Base-by-base conservation (phyloP, 164 flowering plant genomes). In the Litsea cubeba region DNA sequence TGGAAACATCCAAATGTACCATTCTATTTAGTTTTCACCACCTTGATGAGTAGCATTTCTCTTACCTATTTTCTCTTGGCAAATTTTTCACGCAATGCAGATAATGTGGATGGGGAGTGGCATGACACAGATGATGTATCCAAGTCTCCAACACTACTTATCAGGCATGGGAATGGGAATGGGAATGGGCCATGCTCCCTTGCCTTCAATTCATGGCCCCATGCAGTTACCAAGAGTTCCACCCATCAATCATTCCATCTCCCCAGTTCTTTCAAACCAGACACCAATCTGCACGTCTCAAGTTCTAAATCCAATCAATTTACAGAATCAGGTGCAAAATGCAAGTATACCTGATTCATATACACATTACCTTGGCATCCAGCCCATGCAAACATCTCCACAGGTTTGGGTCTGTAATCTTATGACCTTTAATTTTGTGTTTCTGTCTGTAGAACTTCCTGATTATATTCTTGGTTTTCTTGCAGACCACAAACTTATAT, bases 41-140 rank as follows among this genome's bases (percentile, higher is more conserved):
- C 60, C 17, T 14, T 54, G n/a, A 54, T 54, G 12, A 12, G 60
- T 15, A 5, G 8, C 46, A 40, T 40, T 40, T 40, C 11, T 40
- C 46, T 7, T 54, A 17, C 60, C 17, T 54, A 5, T 54, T 17
- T 54, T 54, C n/a, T 54, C 6, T 54, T 54, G 5, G n/a, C 20
- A 5, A 26, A 30, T 28, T 58, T 32, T 75, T 50, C 40, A 17
- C 75, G 72, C 75, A 69, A 73, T 74, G 58, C 82, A 90, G 95
- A 86, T 88, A 86, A 86, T 93, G 91, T 91, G 91, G 80, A 89
- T 91, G 94, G 90, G 95, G 50, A 83, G 89, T 73, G 88, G 96
- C 62, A 84, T 93, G 88, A 86, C 87, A 3, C 91, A 91, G 0
- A 85, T 89, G 90, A 89, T 91, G 88, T 88, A 81, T 77, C 93